Evolutionary conservation across 768 basidiomycete genomes (phyloP), one percentile per base, ranked within the genome.

Genomic region (Termitomyces bulborhizus): DNA sequence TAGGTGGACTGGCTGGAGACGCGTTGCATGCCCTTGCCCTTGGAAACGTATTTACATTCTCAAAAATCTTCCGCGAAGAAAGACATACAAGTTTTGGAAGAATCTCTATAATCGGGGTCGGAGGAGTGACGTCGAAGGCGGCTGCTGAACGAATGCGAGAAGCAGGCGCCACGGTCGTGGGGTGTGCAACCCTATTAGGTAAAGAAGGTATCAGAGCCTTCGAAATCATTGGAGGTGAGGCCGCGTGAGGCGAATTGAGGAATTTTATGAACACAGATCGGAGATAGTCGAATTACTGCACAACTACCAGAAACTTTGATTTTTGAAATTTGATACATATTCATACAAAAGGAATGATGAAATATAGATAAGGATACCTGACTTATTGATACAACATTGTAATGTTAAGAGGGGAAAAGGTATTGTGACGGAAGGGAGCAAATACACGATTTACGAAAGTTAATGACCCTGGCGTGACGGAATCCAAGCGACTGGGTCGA

Each of bases 1-100:
- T 84, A 3, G 91, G 90, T 6, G 93, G 90, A 0, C 69, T 94
- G 34, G 90, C 84, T 6, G 92, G 93, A 3, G 87, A 89, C 41
- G 68, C 81, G 32, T 68, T 94, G 46, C 92, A 94, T 65, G 70
- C 88, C 0, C 66, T 93, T 11, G 78, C 93, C 21, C 74, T 95
- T 29, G 92, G 92, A 57, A 93, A 87, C 64, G 90, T 90, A 31
- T 76, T 76, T 61, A 74, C 79, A 16, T 85, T 93, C 64, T 66
- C 76, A 13, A 69, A 68, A 40, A 66, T 90, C 43, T 70, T 92
- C 48, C 66, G 67, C 16, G 59, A 67, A 66, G 46, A 73, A 73
- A 27, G 53, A 60, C 48, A 70, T 48, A 59, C 66, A 3, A 73
- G 73, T 0, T 61, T 90, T 39, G 66, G 66, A 29, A 62, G 71